Percentiles rank a stretch among this genome's conserved stretches.
Evolutionary conservation across 2,329 filamentous ascomycete species (phyloP).

Genomic region (Chrysosphaeria jannelii): DNA sequence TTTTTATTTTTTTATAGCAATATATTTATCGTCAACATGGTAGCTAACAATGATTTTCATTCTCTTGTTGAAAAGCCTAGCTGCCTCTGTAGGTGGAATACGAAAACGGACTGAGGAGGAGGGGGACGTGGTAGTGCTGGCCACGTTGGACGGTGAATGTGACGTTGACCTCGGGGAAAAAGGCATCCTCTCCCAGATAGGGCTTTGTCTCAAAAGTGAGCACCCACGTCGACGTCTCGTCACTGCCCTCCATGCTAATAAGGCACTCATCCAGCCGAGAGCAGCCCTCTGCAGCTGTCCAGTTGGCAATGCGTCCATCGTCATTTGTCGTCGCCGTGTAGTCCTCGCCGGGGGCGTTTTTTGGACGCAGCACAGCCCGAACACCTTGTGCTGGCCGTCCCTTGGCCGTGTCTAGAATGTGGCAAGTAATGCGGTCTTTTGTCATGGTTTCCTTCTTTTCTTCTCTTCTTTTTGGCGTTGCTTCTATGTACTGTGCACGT

Average conservation of each 20-base stretch:
- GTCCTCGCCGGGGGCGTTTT: conserved; percentile 7
- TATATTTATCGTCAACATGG: background rate
- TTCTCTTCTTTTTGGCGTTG: no score
- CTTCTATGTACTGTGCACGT: no score
- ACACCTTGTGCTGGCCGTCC: conserved; percentile 38
- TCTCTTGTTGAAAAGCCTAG: no score
- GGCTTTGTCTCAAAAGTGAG: conserved; percentile 40
- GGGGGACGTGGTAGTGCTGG: conserved; percentile 52
- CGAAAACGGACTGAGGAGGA: conserved; percentile 48
- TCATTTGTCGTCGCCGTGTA: conserved; percentile 23
- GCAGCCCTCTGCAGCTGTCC: no score
- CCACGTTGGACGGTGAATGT: conserved; percentile 19
- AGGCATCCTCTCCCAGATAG: conserved; percentile 35
- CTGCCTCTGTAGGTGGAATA: conserved; percentile 62
- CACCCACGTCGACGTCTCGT: conserved; percentile 23
- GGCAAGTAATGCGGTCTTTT: conserved; percentile 51
- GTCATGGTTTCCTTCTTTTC: no score
- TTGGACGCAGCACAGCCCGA: conserved; percentile 16
- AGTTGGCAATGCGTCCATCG: conserved; percentile 43
- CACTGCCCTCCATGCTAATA: conserved; percentile 10
- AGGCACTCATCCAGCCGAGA: conserved; percentile 27
- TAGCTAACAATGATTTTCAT: background rate
- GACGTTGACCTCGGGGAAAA: conserved; percentile 28
- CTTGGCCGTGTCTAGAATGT: conserved; percentile 56
- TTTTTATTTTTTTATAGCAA: conserved; percentile 1